Evolutionary conservation across 148 eudicot genomes (phyloP).

Genomic region (Dianthus caryophyllus): DNA sequence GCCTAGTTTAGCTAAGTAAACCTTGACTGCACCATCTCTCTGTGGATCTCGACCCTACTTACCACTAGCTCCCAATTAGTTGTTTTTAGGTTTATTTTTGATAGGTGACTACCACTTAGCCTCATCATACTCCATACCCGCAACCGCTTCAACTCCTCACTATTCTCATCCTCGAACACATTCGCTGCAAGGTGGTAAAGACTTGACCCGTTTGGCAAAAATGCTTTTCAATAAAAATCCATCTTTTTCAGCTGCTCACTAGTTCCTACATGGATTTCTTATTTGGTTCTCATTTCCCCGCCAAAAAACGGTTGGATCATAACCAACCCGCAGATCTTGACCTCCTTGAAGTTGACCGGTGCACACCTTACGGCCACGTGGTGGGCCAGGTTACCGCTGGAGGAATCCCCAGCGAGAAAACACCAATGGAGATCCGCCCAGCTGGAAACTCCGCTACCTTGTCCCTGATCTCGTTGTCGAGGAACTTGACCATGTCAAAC

Average conservation of each 20-base stretch:
- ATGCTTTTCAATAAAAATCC: slow-evolving; percentile 39
- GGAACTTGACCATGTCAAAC: slow-evolving; percentile 24
- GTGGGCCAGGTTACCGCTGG: slow-evolving; percentile 42
- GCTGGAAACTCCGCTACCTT: slow-evolving; percentile 11
- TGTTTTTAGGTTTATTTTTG: no score
- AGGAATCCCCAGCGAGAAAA: slow-evolving; percentile 43
- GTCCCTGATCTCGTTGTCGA: slow-evolving; percentile 20
- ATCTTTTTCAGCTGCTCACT: not conserved
- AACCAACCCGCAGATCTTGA: slow-evolving; percentile 31
- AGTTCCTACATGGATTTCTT: slow-evolving; percentile 23
- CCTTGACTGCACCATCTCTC: no score
- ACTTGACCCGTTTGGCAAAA: slow-evolving; percentile 36
- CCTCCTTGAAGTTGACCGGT: slow-evolving; percentile 10
- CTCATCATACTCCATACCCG: slow-evolving; percentile 28
- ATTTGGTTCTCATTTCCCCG: slow-evolving; percentile 34
- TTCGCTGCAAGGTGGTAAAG: slow-evolving; percentile 33
- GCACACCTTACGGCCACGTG: slow-evolving; percentile 27
- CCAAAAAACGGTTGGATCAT: slow-evolving; percentile 42
- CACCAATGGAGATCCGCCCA: slow-evolving; percentile 27
- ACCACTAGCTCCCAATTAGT: no score
- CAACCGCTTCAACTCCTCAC: not conserved
- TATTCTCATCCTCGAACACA: slow-evolving; percentile 16
- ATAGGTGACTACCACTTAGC: no score
- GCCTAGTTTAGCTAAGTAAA: no score
- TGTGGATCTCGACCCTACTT: no score